Base-by-base conservation (phyloP, 495 filamentous ascomycete genomes). In the Arthonia radiata region DNA sequence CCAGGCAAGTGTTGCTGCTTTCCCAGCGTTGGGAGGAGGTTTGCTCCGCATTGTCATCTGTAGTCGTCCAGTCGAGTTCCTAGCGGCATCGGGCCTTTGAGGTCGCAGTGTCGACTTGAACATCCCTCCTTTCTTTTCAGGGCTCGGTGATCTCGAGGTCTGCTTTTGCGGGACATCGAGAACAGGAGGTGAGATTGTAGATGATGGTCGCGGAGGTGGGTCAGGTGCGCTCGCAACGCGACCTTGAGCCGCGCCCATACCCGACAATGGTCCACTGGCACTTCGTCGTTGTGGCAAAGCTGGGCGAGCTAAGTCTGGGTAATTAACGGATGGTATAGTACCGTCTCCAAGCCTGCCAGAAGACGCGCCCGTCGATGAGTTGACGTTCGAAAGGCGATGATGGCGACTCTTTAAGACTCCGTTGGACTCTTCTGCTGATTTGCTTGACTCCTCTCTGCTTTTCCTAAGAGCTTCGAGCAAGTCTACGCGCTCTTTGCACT, bases 401-500 rank as follows among this genome's bases (percentile, higher is more conserved):
- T 13, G 24, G 28, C 22, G 16, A 22, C 10, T 10, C 4, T 30
- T 14, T 13, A 32, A 24, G 12, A 24, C 15, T 11, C 34, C 37
- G 11, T 18, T 21, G 10, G 40, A 14, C 40, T 24, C 19, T 16
- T 31, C 9, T 34, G 29, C 2, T 26, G 26, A 5, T 28, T 27
- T n/a, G n/a, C n/a, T n/a, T n/a, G n/a, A n/a, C 26, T 83, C 73
- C 27, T 67, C 57, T 33, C 77, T 64, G 35, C 80, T 91, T 32
- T 71, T 50, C 24, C 64, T 61, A 28, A 94, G 56, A 14, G 82
- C 73, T 35, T 83, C 73, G 10, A 97, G 56, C 11, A 94, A 57
- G 44, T 86, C 80, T 26, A 92, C 78, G 25, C 77, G 64, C 50
- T 94, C 81, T 44, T 89, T 86, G 50, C 80, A 92, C 53, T 94